Evolutionary conservation across 2,329 filamentous ascomycete species (phyloP).

Genomic region (Colletotrichum gigasporum): DNA sequence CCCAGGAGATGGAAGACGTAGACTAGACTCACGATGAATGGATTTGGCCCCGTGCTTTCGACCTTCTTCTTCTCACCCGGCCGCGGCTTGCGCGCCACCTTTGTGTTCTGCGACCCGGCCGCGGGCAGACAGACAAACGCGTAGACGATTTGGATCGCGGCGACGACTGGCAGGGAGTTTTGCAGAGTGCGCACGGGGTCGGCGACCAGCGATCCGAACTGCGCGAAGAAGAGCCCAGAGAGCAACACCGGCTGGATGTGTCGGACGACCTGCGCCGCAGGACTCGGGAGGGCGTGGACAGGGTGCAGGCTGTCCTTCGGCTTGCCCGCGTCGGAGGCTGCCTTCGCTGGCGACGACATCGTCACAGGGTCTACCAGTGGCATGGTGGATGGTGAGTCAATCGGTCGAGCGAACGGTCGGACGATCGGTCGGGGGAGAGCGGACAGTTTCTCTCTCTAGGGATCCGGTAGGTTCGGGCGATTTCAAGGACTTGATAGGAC

Average conservation of each 20-base stretch:
- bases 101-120: slow-evolving; percentile 57
- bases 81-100: slow-evolving; percentile 58
- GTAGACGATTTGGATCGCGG: slow-evolving; percentile 71
- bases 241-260: slow-evolving; percentile 76
- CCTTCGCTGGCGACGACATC: slow-evolving; percentile 46
- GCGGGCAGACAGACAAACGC: slow-evolving; percentile 71
- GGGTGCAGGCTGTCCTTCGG: slow-evolving; percentile 45
- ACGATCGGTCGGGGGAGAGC: slow-evolving; percentile 5
- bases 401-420: slow-evolving; percentile 17
- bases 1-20: background rate
- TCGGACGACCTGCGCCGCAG: slow-evolving; percentile 60
- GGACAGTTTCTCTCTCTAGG: background rate
- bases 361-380: slow-evolving; percentile 46
- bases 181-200: slow-evolving; percentile 74
- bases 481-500: background rate
- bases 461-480: background rate
- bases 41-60: slow-evolving; percentile 53
- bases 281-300: slow-evolving; percentile 47
- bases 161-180: slow-evolving; percentile 68
- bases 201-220: slow-evolving; percentile 73
- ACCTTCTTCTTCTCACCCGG: slow-evolving; percentile 64
- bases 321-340: slow-evolving; percentile 40
- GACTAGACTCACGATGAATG: slow-evolving; percentile 53
- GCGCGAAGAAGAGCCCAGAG: slow-evolving; percentile 68
- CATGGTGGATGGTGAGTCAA: slow-evolving; percentile 36